Base-by-base conservation (phyloP, 2,329 filamentous ascomycete genomes). In the Drechslera avenae region DNA sequence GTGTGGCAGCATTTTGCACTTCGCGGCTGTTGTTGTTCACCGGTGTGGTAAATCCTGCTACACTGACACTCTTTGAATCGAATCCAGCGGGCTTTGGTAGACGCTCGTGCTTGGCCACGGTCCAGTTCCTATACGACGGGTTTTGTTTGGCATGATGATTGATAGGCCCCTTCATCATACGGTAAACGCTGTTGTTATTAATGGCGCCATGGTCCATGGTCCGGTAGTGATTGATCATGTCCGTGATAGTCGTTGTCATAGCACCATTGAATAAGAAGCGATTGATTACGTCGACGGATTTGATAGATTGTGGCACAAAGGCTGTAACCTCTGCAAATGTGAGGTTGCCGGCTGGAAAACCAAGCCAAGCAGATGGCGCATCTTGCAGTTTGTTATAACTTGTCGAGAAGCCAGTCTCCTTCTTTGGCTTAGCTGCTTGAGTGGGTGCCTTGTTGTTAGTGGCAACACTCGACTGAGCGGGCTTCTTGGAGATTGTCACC, bases 201-300 rank as follows among this genome's bases (percentile, higher is more conserved):
- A 64, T 56, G 0, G 17, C 13, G 1, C 54, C 60, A 9, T 31
- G 10, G 6, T 45, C 39, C 54, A 64, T 59, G 1, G 21, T 16
- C 3, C 65, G 63, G 18, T 59, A 50, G 4, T 47, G 36, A 19
- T 65, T 64, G 33, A 69, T 62, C 21, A 69, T 52, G 1, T 26
- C 31, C 0, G 59, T 34, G 1, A 64, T 32, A 1, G 52, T 50
- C 4, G 39, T 28, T 0, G 48, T 26, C 0, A 42, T 39, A 9
- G 49, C 57, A 10, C 66, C 66, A 14, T 70, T 70, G 42, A 42
- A 56, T 16, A 60, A 17, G 9, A 67, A 39, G 1, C 68, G 64
- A 16, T 66, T 59, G 14, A 62, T 56, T 4, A 69, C 42, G 17
- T 67, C 58, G 48, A 50, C 55, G 6, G 54, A 62, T 10, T 65